phyloP scores from a whole-genome alignment of 2,329 filamentous ascomycete species.

The Phialemoniopsis sp. region DNA sequence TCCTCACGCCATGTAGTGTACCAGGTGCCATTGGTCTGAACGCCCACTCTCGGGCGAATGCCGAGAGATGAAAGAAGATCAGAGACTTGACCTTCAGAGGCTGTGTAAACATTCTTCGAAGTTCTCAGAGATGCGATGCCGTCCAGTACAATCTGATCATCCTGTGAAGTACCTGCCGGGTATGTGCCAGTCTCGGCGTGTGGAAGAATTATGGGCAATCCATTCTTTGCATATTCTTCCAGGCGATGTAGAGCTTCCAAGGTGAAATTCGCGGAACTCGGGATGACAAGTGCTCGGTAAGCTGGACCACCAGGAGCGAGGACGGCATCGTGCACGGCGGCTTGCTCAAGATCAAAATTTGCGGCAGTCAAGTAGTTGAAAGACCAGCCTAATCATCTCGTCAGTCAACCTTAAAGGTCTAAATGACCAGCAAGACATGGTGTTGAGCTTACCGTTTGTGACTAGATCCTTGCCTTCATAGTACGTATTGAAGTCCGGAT shows the following conservation, averaged over 20 bases:
- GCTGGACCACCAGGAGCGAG: background rate
- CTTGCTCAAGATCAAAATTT: background rate
- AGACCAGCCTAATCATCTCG: background rate
- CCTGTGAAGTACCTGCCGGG: background rate
- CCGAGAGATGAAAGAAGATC: background rate
- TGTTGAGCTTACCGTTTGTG: background rate
- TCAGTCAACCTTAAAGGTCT: no score
- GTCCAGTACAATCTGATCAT: background rate
- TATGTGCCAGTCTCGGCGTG: background rate
- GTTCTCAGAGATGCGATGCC: background rate
- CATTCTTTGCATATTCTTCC: background rate
- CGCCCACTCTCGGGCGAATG: constrained; percentile 1
- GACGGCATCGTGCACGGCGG: background rate
- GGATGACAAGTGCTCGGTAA: background rate
- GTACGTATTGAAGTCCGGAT: background rate
- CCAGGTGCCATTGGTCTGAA: constrained; percentile 2
- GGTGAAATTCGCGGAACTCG: background rate
- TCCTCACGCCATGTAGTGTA: constrained; percentile 6
- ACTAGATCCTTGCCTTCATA: background rate
- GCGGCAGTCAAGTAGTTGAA: background rate
- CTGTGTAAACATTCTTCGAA: constrained; percentile 1
- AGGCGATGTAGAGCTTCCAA: background rate
- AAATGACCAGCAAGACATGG: background rate
- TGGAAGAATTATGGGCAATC: background rate
- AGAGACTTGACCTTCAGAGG: background rate